These are phyloP conservation scores for Papiliotrema terrestris DNA, from an alignment of 1,284 basidiomycete species.

Conservation along the genomic window DNA sequence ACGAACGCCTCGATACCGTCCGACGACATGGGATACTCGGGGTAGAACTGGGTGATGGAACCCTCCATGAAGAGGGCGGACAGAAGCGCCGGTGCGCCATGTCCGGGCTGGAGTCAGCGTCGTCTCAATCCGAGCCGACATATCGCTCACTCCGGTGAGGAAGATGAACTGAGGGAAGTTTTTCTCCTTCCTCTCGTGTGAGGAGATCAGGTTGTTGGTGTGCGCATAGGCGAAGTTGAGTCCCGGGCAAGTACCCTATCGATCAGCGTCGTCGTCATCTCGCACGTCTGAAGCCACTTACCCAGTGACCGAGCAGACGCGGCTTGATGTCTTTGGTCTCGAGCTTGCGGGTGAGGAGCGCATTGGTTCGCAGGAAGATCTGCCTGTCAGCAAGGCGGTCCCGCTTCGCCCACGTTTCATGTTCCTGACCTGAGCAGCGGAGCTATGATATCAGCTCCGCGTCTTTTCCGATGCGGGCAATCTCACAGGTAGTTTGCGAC, in stretches of 20 bases:
- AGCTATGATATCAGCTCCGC: conserved; percentile 5
- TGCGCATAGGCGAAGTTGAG: conserved; percentile 75
- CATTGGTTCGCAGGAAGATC: conserved; percentile 74
- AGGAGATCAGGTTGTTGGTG: conserved; percentile 63
- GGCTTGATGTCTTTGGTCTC: conserved; percentile 64
- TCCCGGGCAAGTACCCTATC: conserved; percentile 55
- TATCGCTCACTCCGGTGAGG: conserved; percentile 52
- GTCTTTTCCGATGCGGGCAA: neutral
- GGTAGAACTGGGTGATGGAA: conserved; percentile 68
- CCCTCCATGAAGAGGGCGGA: conserved; percentile 79
- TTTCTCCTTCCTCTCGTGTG: conserved; percentile 49
- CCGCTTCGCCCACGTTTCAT: neutral
- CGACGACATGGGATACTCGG: conserved; percentile 63
- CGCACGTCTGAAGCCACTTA: conserved; percentile 5
- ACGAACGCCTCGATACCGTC: conserved; percentile 59
- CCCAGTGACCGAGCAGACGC: conserved; percentile 60
- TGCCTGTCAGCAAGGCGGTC: conserved; percentile 27
- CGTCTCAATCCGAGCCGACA: neutral
- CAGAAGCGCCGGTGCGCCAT: conserved; percentile 76
- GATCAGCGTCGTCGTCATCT: neutral
- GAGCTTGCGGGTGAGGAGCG: conserved; percentile 61
- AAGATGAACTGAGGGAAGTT: conserved; percentile 57
- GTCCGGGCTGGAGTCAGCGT: conserved; percentile 57
- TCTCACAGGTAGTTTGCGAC: conserved; percentile 46
- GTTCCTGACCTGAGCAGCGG: conserved; percentile 13